Conservation (phyloP, 495 filamentous ascomycete species). For the Collariella sp. region DNA sequence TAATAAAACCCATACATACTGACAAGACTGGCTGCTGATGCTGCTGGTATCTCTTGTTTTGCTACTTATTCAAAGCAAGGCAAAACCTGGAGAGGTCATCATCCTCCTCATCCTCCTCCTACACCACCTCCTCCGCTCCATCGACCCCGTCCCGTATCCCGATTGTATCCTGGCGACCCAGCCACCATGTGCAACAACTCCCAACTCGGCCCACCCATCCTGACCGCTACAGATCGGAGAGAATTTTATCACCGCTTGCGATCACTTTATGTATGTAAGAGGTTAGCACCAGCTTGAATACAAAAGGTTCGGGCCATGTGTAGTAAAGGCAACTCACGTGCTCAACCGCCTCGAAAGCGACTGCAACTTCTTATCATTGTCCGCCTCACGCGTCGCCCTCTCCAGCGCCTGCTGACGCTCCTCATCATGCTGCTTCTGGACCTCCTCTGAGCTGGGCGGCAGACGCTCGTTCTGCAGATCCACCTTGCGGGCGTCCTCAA, state of each 20-base stretch:
- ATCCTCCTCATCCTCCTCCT: neutral
- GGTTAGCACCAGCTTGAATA: neutral
- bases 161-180: neutral
- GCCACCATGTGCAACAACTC: neutral
- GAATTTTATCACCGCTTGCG: conserved; percentile 22
- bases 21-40: neutral
- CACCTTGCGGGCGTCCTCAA: conserved; percentile 96
- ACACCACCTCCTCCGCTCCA: neutral
- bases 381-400: conserved; percentile 74
- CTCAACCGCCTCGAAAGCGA: conserved; percentile 82
- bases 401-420: conserved; percentile 74
- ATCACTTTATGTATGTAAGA: conserved; percentile 9
- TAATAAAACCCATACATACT: neutral
- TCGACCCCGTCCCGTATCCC: too few species aligned
- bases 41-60: neutral
- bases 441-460: conserved; percentile 88
- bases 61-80: conserved; percentile 4
- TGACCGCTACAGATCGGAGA: neutral
- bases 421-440: conserved; percentile 67
- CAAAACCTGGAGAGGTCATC: neutral
- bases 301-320: too few species aligned
- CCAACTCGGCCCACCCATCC: neutral
- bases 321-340: conserved; percentile 90
- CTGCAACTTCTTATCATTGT: conserved; percentile 80
- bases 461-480: conserved; percentile 93